These are phyloP conservation scores for Penicillium fuscoglaucum DNA, from an alignment of 2,329 filamentous ascomycete genomes.

Conservation along the genomic window DNA sequence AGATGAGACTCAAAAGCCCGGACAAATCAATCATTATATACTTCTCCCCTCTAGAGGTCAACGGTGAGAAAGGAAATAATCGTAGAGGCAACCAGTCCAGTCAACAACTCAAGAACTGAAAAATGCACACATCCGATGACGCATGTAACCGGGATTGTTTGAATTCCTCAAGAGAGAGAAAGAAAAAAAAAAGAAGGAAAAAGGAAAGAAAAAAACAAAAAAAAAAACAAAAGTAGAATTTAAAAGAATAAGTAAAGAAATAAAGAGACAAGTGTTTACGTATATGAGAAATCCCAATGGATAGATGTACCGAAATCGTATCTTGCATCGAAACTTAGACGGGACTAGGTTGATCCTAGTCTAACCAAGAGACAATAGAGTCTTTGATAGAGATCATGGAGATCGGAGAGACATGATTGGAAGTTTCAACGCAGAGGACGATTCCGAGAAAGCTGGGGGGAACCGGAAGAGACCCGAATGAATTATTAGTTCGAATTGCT, in stretches of 20 bases:
- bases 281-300: neutral
- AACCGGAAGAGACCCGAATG: neutral
- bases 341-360: neutral
- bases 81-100: neutral
- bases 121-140: conserved; percentile 1
- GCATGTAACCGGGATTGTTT: neutral
- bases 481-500: neutral
- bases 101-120: neutral
- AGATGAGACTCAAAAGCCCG: neutral
- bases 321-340: neutral
- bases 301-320: neutral
- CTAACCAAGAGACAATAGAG: neutral
- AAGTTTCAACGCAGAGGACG: neutral
- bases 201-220: neutral
- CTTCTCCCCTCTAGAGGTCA: neutral
- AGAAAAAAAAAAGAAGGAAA: neutral
- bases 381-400: neutral
- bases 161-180: neutral
- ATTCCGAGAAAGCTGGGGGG: neutral
- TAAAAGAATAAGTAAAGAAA: neutral
- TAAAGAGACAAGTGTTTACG: no score
- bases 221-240: neutral
- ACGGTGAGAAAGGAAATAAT: neutral
- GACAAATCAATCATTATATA: conserved; percentile 3
- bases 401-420: conserved; percentile 4